Base-by-base conservation (phyloP, 192 early-diverging fungal genomes). In the Gamsiella multidivaricata region DNA sequence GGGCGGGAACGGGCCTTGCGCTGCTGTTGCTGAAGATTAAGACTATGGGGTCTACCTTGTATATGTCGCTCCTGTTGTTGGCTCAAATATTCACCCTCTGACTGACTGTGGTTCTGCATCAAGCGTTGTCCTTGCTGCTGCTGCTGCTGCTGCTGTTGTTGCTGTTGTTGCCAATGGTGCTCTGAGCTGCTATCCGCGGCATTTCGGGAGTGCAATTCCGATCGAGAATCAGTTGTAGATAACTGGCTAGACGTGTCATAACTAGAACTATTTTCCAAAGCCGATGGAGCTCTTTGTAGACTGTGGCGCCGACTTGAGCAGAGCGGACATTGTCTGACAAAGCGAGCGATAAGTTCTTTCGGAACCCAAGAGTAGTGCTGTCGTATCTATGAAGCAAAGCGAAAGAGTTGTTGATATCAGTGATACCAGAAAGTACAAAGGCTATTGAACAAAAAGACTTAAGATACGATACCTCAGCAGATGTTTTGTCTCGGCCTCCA, bases 401-500 rank as follows among this genome's bases (percentile, higher is more conserved):
- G 33, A 6, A 68, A 28, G 51, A 31, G 26, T 18, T 53, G 51
- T 7, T n/a, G 46, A n/a, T n/a, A n/a, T n/a, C n/a, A n/a, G n/a
- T n/a, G n/a, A n/a, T n/a, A 45, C 11, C 18, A 59, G 31, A 31
- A 31, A n/a, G n/a, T n/a, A n/a, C n/a, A n/a, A n/a, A n/a, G n/a
- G n/a, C 20, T 18, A 43, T 25, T n/a, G 47, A 10, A 28, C 36
- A 65, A 45, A 3, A 49, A 37, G 5, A n/a, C 5, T 33, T 22
- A 43, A 37, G 33, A 53, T 26, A 5, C 23, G 79, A 79, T 63
- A 84, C 85, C 74, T 84, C 80, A 12, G 85, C 85, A 57, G 85
- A 86, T 8, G 85, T 86, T 56, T 86, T 86, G 53, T 86, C 85
- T 64, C 85, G 49, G 23, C 85, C 85, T 33, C 82, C 85, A 75